Evolutionary conservation across 2,329 filamentous ascomycete species (phyloP).

Genomic region (Apiospora pterosperma): DNA sequence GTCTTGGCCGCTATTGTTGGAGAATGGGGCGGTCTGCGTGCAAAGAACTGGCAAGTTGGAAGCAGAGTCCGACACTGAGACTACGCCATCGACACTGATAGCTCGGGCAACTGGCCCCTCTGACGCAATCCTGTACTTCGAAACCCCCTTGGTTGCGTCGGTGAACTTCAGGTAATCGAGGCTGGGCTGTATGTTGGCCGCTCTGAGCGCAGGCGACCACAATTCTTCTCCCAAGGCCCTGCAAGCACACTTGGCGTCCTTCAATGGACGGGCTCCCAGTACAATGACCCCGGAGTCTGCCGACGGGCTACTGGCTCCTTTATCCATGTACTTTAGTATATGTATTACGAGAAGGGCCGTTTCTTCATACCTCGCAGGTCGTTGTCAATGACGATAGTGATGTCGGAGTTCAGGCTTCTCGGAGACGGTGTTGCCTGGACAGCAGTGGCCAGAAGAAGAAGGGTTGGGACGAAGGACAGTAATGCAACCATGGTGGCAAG

Average conservation of each 20-base stretch:
- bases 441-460: background rate
- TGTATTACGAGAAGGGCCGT: background rate
- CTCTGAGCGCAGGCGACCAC: conserved; percentile 28
- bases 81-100: conserved; percentile 23
- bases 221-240: conserved; percentile 36
- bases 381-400: conserved; percentile 37
- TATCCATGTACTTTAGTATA: background rate
- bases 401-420: conserved; percentile 29
- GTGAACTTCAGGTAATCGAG: conserved; percentile 35
- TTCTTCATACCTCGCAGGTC: conserved; percentile 33
- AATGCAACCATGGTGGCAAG: background rate
- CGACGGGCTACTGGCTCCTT: conserved; percentile 30
- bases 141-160: conserved; percentile 16
- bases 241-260: conserved; percentile 21
- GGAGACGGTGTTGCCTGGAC: conserved; percentile 28
- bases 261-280: conserved; percentile 16
- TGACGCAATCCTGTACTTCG: conserved; percentile 34
- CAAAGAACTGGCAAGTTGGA: conserved; percentile 34
- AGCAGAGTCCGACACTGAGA: conserved; percentile 14
- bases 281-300: conserved; percentile 33
- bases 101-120: conserved; percentile 16
- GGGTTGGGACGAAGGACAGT: background rate
- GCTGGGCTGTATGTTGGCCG: conserved; percentile 25
- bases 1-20: conserved; percentile 28
- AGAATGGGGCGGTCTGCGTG: conserved; percentile 40